phyloP scores from a whole-genome alignment of 177 flowering plant genomes.

The Telopea speciosissima region DNA sequence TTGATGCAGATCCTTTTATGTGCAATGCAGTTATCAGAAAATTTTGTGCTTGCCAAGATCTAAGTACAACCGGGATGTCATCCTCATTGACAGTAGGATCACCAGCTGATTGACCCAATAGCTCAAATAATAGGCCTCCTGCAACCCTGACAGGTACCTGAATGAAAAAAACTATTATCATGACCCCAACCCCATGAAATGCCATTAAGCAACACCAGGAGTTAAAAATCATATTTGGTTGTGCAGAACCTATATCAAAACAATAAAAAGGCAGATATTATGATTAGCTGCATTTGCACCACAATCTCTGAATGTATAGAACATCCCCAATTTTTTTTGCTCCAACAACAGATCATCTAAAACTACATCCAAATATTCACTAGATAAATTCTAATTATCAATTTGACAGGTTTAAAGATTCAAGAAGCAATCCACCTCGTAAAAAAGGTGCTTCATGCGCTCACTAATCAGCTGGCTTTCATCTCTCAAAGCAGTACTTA shows the following conservation, averaged over 20 bases:
- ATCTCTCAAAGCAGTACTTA: constrained; percentile 85
- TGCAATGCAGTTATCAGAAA: constrained; percentile 77
- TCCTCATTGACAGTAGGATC: constrained; percentile 79
- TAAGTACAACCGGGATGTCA: constrained; percentile 81
- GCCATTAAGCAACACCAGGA: not conserved
- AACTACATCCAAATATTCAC: not conserved
- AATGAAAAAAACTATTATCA: constrained; percentile 6
- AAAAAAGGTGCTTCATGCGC: constrained; percentile 79
- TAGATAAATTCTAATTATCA: constrained; percentile 2
- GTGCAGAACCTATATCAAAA: not conserved
- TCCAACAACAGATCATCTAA: not conserved
- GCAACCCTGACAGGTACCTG: constrained; percentile 98
- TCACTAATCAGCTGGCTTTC: constrained; percentile 90
- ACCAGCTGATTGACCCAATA: constrained; percentile 87
- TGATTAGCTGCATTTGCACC: not conserved
- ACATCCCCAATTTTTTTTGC: no score
- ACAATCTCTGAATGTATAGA: not conserved
- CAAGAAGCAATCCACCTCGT: constrained; percentile 58
- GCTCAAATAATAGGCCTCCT: constrained; percentile 90
- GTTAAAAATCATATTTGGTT: not conserved
- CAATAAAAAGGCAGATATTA: not conserved
- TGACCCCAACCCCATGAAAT: constrained; percentile 1
- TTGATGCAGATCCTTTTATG: constrained; percentile 62
- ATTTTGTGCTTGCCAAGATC: constrained; percentile 94
- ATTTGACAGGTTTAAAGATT: constrained; percentile 4